phyloP scores from a whole-genome alignment of 495 filamentous ascomycete genomes.

The Cenococcum geophilum region DNA sequence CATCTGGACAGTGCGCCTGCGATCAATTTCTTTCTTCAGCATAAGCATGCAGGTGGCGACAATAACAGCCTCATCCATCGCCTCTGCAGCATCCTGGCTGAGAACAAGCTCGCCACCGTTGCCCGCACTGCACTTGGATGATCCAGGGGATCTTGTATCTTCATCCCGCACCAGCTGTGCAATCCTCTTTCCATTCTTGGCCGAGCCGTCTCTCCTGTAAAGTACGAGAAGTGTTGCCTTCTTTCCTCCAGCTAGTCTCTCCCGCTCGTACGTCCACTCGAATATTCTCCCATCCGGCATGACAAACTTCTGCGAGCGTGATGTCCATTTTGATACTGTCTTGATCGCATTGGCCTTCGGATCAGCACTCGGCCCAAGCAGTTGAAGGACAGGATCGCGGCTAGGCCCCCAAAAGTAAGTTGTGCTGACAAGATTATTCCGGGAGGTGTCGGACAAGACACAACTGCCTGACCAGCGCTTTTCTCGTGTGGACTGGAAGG shows the following conservation, averaged over 20 bases:
- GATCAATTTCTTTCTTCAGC: slow-evolving; percentile 56
- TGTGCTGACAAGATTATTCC: slow-evolving; percentile 38
- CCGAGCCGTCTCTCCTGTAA: slow-evolving; percentile 9
- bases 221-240: slow-evolving; percentile 37
- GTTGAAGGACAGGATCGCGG: slow-evolving; percentile 34
- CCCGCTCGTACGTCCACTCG: slow-evolving; percentile 46
- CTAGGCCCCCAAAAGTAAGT: slow-evolving; percentile 49
- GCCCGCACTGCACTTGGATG: slow-evolving; percentile 40
- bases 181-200: slow-evolving; percentile 32
- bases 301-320: slow-evolving; percentile 40
- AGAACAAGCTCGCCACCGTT: slow-evolving; percentile 48
- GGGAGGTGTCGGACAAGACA: slow-evolving; percentile 30
- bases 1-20: slow-evolving; percentile 45
- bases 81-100: slow-evolving; percentile 36
- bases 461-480: slow-evolving; percentile 42
- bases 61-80: slow-evolving; percentile 43
- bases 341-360: slow-evolving; percentile 32
- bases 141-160: slow-evolving; percentile 42
- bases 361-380: slow-evolving; percentile 20
- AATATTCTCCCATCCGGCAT: slow-evolving; percentile 40
- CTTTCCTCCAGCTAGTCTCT: slow-evolving; percentile 34
- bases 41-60: slow-evolving; percentile 50
- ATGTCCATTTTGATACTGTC: slow-evolving; percentile 34
- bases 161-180: slow-evolving; percentile 45
- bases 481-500: slow-evolving; percentile 44